Conservation (phyloP, 352 stramenopile genomes). For the Pythium periplocum region DNA sequence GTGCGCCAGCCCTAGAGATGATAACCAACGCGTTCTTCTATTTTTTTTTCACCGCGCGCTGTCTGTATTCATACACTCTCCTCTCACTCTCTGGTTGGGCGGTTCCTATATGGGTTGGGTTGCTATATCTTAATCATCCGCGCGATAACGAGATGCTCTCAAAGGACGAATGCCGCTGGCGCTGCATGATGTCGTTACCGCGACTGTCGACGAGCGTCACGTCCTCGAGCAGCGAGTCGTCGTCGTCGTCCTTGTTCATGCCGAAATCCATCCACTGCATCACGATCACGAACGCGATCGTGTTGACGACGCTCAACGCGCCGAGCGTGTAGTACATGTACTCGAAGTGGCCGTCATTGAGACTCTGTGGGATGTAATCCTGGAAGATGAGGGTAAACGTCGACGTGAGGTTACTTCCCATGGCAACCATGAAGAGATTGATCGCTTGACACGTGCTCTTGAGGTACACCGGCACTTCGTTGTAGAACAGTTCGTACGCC, state of each 20-base stretch:
- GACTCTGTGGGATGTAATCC: constrained; percentile 57
- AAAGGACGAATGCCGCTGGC: constrained; percentile 67
- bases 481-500: constrained; percentile 87
- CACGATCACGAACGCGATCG: constrained; percentile 62
- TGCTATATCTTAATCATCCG: constrained; percentile 4
- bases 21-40: no score
- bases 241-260: constrained; percentile 73
- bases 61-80: no score
- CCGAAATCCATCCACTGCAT: constrained; percentile 88
- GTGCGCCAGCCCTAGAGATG: no score
- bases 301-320: constrained; percentile 65
- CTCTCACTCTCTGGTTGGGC: no score
- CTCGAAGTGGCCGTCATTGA: constrained; percentile 84
- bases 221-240: constrained; percentile 56
- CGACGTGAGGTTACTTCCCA: constrained; percentile 85
- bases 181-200: constrained; percentile 61
- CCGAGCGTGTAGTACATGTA: constrained; percentile 89
- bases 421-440: constrained; percentile 85
- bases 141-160: constrained; percentile 61
- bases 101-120: no score
- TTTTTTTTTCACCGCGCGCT: no score
- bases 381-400: constrained; percentile 86
- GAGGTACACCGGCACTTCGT: constrained; percentile 79
- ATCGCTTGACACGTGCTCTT: constrained; percentile 87
- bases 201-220: constrained; percentile 42